phyloP scores from a whole-genome alignment of 164 flowering plant genomes.

The Magnolia kwangsiensis region DNA sequence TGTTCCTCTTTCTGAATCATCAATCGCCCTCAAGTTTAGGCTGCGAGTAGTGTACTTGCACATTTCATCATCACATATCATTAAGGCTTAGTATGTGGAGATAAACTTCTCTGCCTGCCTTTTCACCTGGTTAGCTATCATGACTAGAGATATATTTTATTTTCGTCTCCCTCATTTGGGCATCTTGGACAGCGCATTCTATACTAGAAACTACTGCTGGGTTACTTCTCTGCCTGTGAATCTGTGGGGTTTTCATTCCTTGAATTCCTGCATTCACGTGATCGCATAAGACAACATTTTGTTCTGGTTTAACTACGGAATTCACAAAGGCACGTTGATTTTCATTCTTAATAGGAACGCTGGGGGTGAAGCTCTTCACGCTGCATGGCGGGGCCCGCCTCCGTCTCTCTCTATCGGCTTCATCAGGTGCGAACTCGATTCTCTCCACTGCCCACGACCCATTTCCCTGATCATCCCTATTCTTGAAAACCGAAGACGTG shows the following conservation, averaged over 20 bases:
- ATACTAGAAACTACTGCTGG: constrained; percentile 50
- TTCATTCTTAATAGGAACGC: constrained; percentile 3
- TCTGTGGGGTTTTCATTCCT: constrained; percentile 22
- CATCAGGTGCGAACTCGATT: constrained; percentile 84
- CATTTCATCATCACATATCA: constrained; percentile 96
- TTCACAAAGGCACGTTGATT: too few relatives aligned
- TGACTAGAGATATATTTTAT: constrained; percentile 52
- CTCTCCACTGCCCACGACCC: constrained; percentile 45
- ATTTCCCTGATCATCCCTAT: constrained; percentile 44
- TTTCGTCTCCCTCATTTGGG: constrained; percentile 58
- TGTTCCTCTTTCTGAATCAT: constrained; percentile 86
- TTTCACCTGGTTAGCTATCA: constrained; percentile 95
- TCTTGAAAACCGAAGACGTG: constrained; percentile 70
- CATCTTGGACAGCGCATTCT: constrained; percentile 71
- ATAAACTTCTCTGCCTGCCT: constrained; percentile 76
- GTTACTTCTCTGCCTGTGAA: constrained; percentile 27
- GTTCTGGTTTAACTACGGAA: too few relatives aligned
- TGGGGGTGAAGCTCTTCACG: too few relatives aligned
- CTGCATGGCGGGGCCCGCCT: constrained; percentile 34
- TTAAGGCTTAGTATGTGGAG: constrained; percentile 67
- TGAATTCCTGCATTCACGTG: neutral
- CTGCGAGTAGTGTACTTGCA: constrained; percentile 80
- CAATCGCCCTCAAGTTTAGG: constrained; percentile 64
- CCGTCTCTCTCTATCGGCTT: constrained; percentile 68
- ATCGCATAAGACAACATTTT: neutral